phyloP scores from a whole-genome alignment of 164 flowering plant species.

The Euptelea pleiosperma region DNA sequence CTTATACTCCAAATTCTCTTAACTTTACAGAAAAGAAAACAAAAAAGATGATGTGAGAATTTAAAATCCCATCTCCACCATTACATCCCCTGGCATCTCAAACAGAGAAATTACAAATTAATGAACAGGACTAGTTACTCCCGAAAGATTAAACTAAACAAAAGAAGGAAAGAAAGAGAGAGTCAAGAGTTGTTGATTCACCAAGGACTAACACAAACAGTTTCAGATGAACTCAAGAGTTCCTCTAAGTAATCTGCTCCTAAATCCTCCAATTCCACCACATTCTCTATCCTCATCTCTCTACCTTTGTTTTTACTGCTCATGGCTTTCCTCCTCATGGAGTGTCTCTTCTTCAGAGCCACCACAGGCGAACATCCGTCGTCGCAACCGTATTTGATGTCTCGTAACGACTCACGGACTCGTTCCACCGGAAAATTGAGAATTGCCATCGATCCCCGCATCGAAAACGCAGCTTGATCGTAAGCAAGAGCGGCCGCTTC shows the following conservation, averaged over 20 bases:
- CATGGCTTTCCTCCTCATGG: constrained; percentile 31
- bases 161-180: neutral
- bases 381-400: constrained; percentile 27
- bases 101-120: neutral
- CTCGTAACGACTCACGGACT: constrained; percentile 46
- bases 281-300: constrained; percentile 27
- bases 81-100: too few species aligned
- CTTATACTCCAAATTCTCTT: too few species aligned
- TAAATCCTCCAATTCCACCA: constrained; percentile 59
- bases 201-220: constrained; percentile 6
- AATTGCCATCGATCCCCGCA: constrained; percentile 48
- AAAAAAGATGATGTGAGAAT: too few species aligned
- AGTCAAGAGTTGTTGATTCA: constrained; percentile 2
- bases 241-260: constrained; percentile 62
- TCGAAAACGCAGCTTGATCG: constrained; percentile 62
- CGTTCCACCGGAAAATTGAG: constrained; percentile 58
- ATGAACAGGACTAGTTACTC: neutral
- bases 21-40: too few species aligned
- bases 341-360: constrained; percentile 53
- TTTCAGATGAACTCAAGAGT: constrained; percentile 35
- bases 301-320: constrained; percentile 23
- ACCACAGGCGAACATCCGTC: constrained; percentile 58
- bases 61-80: too few species aligned
- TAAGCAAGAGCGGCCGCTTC: constrained; percentile 76
- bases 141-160: neutral